Conservation (phyloP, 2,329 filamentous ascomycete species). For the Ophiognomonia clavigignenti-juglandacearum region DNA sequence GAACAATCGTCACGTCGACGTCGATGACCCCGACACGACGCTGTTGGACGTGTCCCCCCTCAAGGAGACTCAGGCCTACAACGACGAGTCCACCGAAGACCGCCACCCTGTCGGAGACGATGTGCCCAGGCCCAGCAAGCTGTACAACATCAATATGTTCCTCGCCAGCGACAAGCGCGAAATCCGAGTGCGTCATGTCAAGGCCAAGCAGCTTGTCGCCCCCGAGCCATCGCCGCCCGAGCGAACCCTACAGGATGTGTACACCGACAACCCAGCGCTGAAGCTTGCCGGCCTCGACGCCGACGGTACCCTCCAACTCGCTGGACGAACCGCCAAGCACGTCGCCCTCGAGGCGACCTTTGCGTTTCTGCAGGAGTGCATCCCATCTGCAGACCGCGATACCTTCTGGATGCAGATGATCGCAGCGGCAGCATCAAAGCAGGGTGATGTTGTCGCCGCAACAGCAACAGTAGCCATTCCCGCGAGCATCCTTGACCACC, state of each 20-base stretch:
- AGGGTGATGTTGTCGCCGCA: neutral
- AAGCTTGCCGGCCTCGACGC: conserved; percentile 6
- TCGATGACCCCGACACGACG: neutral
- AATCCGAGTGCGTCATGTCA: neutral
- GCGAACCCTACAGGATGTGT: neutral
- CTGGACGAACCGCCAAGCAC: conserved; percentile 7
- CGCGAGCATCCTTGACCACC: conserved; percentile 4
- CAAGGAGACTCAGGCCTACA: neutral
- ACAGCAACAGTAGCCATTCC: neutral
- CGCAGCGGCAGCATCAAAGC: neutral
- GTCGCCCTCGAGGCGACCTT: conserved; percentile 7
- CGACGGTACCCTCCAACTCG: neutral
- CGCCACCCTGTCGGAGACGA: neutral
- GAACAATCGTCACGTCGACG: too few relatives aligned
- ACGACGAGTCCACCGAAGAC: neutral
- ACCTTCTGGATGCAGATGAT: neutral
- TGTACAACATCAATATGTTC: neutral
- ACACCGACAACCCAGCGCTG: neutral
- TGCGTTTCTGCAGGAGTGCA: conserved; percentile 3
- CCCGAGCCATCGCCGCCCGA: neutral
- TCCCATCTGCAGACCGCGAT: neutral
- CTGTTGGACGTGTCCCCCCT: neutral
- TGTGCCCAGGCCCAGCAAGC: neutral
- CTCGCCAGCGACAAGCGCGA: too few relatives aligned
- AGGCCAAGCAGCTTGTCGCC: neutral